These are phyloP conservation scores for Tranzscheliella williamsii DNA, from an alignment of 1,284 basidiomycete species.

Conservation along the genomic window DNA sequence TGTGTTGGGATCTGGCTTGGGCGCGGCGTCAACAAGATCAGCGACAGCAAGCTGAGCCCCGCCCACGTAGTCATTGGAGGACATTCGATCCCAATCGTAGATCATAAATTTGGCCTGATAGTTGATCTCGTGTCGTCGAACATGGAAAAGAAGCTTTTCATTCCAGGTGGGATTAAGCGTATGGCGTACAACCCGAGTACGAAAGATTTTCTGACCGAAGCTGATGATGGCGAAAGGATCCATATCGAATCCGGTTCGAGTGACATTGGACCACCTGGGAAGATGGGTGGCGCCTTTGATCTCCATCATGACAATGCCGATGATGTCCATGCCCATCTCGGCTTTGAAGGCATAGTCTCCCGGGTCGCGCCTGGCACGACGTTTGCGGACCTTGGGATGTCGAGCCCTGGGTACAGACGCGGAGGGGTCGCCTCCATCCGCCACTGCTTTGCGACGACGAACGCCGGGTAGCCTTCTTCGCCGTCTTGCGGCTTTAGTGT, in stretches of 20 bases:
- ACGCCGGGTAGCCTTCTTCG: conserved; percentile 10
- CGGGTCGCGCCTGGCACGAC: conserved; percentile 60
- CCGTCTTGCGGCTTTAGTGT: neutral
- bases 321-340: conserved; percentile 70
- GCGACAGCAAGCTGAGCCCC: conserved; percentile 33
- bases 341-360: conserved; percentile 66
- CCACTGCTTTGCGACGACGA: conserved; percentile 8
- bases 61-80: conserved; percentile 55
- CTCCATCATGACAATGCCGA: conserved; percentile 88
- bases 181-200: conserved; percentile 70
- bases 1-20: conserved; percentile 43
- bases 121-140: conserved; percentile 78
- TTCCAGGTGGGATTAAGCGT: conserved; percentile 86
- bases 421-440: conserved; percentile 1
- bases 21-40: conserved; percentile 45
- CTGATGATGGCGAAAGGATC: conserved; percentile 94
- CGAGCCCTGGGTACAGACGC: neutral
- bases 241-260: conserved; percentile 83
- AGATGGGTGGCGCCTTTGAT: conserved; percentile 76
- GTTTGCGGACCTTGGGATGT: neutral
- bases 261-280: conserved; percentile 76
- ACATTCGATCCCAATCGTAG: conserved; percentile 59
- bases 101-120: conserved; percentile 51
- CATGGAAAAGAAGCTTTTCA: conserved; percentile 94
- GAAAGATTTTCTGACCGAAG: conserved; percentile 95